Percentiles rank a stretch among this genome's conserved stretches.
phyloP scores from a whole-genome alignment of 352 stramenopile species.

The Globisporangium splendens region DNA sequence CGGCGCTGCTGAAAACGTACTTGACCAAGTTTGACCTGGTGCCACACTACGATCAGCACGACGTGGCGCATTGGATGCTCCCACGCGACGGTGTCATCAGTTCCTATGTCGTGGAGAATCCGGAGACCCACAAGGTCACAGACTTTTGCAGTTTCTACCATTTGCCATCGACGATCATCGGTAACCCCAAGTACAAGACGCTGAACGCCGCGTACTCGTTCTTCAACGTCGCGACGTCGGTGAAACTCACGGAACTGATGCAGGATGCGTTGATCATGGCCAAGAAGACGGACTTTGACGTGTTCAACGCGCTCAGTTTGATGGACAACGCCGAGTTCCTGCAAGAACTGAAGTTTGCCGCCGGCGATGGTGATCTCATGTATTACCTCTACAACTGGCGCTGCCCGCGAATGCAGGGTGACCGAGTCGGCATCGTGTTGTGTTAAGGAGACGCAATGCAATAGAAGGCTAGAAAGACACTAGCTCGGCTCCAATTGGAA shows the following conservation, averaged over 20 bases:
- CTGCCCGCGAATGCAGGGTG: constrained; percentile 48
- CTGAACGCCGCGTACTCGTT: constrained; percentile 99
- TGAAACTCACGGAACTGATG: constrained; percentile 60
- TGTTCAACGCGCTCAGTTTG: constrained; percentile 68
- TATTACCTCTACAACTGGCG: constrained; percentile 84
- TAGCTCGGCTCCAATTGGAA: too few relatives aligned
- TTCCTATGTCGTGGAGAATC: constrained; percentile 90
- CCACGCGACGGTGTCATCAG: constrained; percentile 94
- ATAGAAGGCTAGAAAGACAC: too few relatives aligned
- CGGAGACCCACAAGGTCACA: constrained; percentile 75
- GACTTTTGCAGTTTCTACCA: constrained; percentile 98
- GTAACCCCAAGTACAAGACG: constrained; percentile 92
- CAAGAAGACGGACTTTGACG: constrained; percentile 56
- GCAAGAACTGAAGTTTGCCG: constrained; percentile 54
- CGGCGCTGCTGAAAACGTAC: constrained; percentile 49
- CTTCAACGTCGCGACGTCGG: constrained; percentile 93
- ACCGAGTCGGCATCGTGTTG: constrained; percentile 54
- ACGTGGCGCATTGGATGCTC: constrained; percentile 96
- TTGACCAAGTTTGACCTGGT: constrained; percentile 39
- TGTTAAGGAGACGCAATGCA: constrained; percentile 26
- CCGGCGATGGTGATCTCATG: constrained; percentile 56
- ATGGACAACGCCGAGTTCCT: constrained; percentile 74
- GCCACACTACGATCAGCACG: constrained; percentile 33
- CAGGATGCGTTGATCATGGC: constrained; percentile 64
- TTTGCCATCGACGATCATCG: constrained; percentile 95